Evolutionary conservation across 2,329 filamentous ascomycete species (phyloP), one percentile per base, ranked within the genome.

Genomic region (Fusarium phyllophilum): DNA sequence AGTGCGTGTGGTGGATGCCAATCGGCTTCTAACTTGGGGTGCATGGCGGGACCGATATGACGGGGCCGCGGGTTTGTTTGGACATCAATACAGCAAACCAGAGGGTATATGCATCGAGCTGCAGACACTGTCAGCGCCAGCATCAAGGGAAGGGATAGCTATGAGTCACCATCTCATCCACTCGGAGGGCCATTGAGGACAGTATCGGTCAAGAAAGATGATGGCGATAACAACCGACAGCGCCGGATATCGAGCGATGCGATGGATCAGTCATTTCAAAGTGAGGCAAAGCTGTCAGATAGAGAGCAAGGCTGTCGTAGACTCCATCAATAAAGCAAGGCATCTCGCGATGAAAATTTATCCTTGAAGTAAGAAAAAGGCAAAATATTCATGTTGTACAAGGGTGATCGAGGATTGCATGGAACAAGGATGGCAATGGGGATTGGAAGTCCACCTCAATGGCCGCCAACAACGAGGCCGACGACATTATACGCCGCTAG

Each of bases 71-170:
- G 68, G 57, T 68, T 76, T 68, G 73, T 75, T 79, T 79, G 78
- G 78, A 79, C 77, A 78, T 78, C 77, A 79, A 79, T 70, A 79
- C 78, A 78, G 66, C 68, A 73, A 62, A 72, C 58, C 72, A 68
- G 68, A 78, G 75, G 76, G 60, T 66, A 74, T 73, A 66, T 44
- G 64, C 64, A 62, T 59, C 46, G 46, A 56, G 67, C 62, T 77
- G 71, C 73, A 78, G 68, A 70, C 52, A 65, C 59, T 73, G 65
- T 72, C 69, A 62, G 63, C 61, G 69, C 71, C 74, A 67, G 46
- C 59, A 73, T 62, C 57, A 74, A 63, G 51, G 67, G 64, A 62
- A 64, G 62, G 56, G 54, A 57, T 70, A 72, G 39, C 33, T 78
- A 74, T 78, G 76, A 78, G 76, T 78, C 76, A 78, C 75, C 68